These are phyloP conservation scores for Sicyos edulis DNA, from an alignment of 306 rosid species.

Conservation along the genomic window DNA sequence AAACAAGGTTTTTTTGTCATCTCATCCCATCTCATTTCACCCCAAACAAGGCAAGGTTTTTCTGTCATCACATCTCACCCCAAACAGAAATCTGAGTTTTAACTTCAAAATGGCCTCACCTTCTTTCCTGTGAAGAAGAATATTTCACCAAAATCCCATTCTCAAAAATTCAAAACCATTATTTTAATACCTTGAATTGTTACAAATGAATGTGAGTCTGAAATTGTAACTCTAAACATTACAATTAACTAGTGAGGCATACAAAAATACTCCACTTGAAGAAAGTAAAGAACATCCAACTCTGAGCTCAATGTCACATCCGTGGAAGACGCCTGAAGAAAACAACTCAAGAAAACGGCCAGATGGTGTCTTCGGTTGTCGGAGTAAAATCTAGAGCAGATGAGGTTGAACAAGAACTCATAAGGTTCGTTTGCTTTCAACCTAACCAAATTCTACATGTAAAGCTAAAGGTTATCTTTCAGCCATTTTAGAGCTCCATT, in stretches of 20 bases:
- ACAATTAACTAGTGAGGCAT: neutral
- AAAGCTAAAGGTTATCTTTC: conserved; percentile 69
- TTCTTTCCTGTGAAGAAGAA: neutral
- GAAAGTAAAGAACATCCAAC: neutral
- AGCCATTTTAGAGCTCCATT: conserved; percentile 87
- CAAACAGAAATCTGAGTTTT: too few relatives aligned
- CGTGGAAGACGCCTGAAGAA: neutral
- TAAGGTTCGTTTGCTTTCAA: neutral
- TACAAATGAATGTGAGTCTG: conserved; percentile 15
- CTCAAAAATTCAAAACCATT: neutral
- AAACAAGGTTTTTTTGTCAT: too few relatives aligned
- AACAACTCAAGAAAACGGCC: conserved; percentile 12
- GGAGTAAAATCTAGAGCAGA: conserved; percentile 16
- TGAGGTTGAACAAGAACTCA: conserved; percentile 18
- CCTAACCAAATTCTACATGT: neutral
- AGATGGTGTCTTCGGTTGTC: conserved; percentile 3
- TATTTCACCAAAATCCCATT: neutral
- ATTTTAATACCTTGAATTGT: neutral
- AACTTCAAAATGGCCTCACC: neutral
- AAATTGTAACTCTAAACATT: neutral
- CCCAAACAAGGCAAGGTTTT: too few relatives aligned
- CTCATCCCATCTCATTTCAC: too few relatives aligned
- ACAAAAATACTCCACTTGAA: neutral
- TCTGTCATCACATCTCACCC: too few relatives aligned
- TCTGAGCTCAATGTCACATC: conserved; percentile 23